Percentiles rank a stretch among this genome's conserved stretches.
phyloP scores from a whole-genome alignment of 1,139 yeast species.

The Debaryomyces sp. region DNA sequence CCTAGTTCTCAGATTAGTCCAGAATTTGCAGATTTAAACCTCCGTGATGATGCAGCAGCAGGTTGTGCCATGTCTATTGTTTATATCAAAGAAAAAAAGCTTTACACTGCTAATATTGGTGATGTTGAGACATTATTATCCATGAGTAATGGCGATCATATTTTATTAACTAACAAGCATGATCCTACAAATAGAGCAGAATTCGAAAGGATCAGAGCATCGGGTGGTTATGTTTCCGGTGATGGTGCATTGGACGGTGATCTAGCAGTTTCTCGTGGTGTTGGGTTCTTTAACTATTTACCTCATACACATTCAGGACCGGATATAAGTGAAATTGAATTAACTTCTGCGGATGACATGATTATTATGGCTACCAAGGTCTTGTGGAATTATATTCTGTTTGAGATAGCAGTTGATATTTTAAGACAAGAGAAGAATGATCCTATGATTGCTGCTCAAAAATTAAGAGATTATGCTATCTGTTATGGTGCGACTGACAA shows the following conservation, averaged over 20 bases:
- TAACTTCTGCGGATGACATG: slow-evolving; percentile 78
- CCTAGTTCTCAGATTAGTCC: slow-evolving; percentile 23
- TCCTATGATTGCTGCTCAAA: slow-evolving; percentile 92
- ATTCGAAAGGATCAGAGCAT: slow-evolving; percentile 82
- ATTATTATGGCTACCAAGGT: slow-evolving; percentile 83
- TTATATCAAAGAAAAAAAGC: slow-evolving; percentile 68
- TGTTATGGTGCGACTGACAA: slow-evolving; percentile 88
- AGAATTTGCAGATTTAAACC: slow-evolving; percentile 48
- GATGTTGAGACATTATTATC: slow-evolving; percentile 85
- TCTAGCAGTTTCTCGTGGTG: slow-evolving; percentile 83
- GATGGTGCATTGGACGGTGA: slow-evolving; percentile 86
- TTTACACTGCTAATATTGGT: slow-evolving; percentile 89
- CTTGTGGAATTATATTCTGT: slow-evolving; percentile 82
- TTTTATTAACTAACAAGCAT: slow-evolving; percentile 74
- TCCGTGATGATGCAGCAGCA: slow-evolving; percentile 69
- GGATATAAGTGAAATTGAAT: slow-evolving; percentile 60
- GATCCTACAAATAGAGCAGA: slow-evolving; percentile 82
- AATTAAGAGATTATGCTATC: slow-evolving; percentile 89
- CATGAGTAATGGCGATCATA: slow-evolving; percentile 78
- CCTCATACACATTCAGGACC: slow-evolving; percentile 95
- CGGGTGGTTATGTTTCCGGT: slow-evolving; percentile 89
- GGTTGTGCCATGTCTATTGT: slow-evolving; percentile 87
- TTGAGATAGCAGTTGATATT: slow-evolving; percentile 88
- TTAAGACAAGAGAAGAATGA: slow-evolving; percentile 80
- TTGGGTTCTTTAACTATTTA: slow-evolving; percentile 82